phyloP scores from a whole-genome alignment of 2,329 filamentous ascomycete genomes.

The Clonostachys rosea region DNA sequence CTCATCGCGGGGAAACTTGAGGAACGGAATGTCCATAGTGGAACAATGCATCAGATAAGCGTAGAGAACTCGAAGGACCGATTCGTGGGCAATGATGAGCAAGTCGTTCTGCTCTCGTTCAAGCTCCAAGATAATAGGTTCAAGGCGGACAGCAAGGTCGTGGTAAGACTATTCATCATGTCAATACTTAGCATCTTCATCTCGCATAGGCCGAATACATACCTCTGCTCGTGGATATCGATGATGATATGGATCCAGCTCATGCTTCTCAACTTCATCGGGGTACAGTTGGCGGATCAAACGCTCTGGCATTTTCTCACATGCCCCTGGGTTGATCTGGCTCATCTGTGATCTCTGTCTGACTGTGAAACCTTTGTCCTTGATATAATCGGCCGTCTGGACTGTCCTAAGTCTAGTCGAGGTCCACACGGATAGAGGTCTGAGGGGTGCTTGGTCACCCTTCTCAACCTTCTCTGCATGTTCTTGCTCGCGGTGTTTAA shows the following conservation, averaged over 20 bases:
- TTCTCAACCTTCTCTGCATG: conserved; percentile 63
- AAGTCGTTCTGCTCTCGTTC: conserved; percentile 96
- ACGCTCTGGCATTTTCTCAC: conserved; percentile 85
- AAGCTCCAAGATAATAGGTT: conserved; percentile 95
- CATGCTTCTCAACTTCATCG: conserved; percentile 88
- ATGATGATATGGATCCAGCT: conserved; percentile 93
- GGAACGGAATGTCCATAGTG: conserved; percentile 85
- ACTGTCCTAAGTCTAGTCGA: conserved; percentile 87
- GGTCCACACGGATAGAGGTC: conserved; percentile 88
- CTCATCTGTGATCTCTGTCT: conserved; percentile 94
- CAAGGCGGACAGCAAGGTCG: conserved; percentile 93
- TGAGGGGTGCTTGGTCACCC: conserved; percentile 66
- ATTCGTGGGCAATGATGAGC: conserved; percentile 97
- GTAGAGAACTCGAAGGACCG: conserved; percentile 93
- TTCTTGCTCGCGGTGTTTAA: conserved; percentile 81
- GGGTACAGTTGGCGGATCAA: conserved; percentile 79
- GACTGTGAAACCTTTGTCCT: conserved; percentile 75
- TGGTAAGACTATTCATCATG: conserved; percentile 73
- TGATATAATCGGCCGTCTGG: conserved; percentile 82
- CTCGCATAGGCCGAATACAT: conserved; percentile 15
- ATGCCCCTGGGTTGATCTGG: conserved; percentile 93
- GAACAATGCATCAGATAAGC: conserved; percentile 98
- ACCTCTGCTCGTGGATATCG: conserved; percentile 93
- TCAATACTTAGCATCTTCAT: background rate
- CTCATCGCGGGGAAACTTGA: conserved; percentile 92